A percentile compares a stretch with the other conserved stretches of the same genome.
These are phyloP conservation scores for Leccinum pachyderme DNA, from an alignment of 1,284 basidiomycete species.

Conservation along the genomic window DNA sequence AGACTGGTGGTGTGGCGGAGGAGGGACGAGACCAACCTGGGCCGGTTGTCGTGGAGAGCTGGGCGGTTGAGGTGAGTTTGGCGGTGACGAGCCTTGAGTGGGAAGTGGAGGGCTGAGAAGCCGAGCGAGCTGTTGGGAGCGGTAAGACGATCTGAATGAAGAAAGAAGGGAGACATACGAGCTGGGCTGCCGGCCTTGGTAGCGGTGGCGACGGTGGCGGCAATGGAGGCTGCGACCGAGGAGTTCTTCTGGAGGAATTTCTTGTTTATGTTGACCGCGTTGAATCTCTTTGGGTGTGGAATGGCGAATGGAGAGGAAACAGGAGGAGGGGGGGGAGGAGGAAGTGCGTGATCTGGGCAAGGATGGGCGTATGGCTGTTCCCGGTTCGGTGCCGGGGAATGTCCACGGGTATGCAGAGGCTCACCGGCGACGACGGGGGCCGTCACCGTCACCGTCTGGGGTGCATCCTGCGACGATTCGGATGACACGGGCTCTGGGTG, in stretches of 20 bases:
- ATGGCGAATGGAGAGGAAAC: constrained; percentile 27
- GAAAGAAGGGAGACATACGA: constrained; percentile 42
- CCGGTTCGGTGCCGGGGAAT: constrained; percentile 16
- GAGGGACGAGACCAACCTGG: constrained; percentile 77
- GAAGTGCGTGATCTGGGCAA: constrained; percentile 23
- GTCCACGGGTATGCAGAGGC: constrained; percentile 10
- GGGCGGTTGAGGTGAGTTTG: constrained; percentile 73
- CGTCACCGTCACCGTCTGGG: constrained; percentile 22
- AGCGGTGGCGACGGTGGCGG: constrained; percentile 38
- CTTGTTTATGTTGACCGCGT: constrained; percentile 87
- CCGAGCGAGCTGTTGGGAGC: constrained; percentile 49
- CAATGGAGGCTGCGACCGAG: constrained; percentile 36
- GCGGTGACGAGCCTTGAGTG: constrained; percentile 80
- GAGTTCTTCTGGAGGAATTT: constrained; percentile 87
- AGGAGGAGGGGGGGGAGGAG: constrained; percentile 16
- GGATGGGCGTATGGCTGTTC: constrained; percentile 11
- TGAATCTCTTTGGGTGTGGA: constrained; percentile 81
- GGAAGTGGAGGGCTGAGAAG: constrained; percentile 50
- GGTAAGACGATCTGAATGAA: constrained; percentile 1
- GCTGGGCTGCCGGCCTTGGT: constrained; percentile 49
- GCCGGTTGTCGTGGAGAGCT: constrained; percentile 52
- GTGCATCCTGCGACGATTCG: constrained; percentile 45
- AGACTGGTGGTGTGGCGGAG: constrained; percentile 58
- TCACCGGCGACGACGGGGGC: constrained; percentile 3
- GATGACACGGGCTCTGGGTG: constrained; percentile 42